Base-by-base conservation (phyloP, 2,329 filamentous ascomycete species). In the Septoria linicola region DNA sequence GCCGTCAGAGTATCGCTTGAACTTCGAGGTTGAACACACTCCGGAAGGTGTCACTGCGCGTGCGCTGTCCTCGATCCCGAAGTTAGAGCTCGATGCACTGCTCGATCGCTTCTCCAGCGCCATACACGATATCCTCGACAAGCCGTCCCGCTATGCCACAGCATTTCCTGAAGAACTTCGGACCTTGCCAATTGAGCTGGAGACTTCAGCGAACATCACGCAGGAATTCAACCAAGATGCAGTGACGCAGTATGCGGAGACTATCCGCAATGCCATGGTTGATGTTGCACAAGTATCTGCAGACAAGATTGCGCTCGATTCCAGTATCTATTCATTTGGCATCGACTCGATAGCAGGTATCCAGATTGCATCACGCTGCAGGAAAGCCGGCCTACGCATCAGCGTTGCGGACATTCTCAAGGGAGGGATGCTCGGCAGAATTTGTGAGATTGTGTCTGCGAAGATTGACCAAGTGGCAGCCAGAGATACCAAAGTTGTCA, bases 321-420 rank as follows among this genome's bases (percentile, higher is more conserved):
- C 49, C 11, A 51, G 41, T 14, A 52, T 55, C 39, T 55, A 55
- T 20, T 51, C 53, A 3, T 55, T 55, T 19, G 53, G 53, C 11
- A 49, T 55, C 21, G 53, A 56, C 31, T 56, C 53, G 7, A 56
- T 56, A 17, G 49, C 50, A 20, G 53, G 49, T 16, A 55, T 55
- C 6, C 53, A 55, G 19, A 51, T 55, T 19, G 53, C 50, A 14
- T 51, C 53, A 4, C 39, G 48, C 11, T 55, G 53, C 34, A 41
- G 43, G n/a, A 49, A 52, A 27, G 41, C 53, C 3, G 53, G 53
- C 13, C 16, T 55, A 3, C 42, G 35, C 1, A 40, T 56, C 19
- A 56, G 50, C 21, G 50, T 53, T 19, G 50, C 46, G 6, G 46
- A 56, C n/a, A 56, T 55, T 16, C 41, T 55, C 20, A 55, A 51